Percentiles rank a stretch among this genome's conserved stretches.
phyloP scores from a whole-genome alignment of 345 rosid species.

The Alliaria petiolata region DNA sequence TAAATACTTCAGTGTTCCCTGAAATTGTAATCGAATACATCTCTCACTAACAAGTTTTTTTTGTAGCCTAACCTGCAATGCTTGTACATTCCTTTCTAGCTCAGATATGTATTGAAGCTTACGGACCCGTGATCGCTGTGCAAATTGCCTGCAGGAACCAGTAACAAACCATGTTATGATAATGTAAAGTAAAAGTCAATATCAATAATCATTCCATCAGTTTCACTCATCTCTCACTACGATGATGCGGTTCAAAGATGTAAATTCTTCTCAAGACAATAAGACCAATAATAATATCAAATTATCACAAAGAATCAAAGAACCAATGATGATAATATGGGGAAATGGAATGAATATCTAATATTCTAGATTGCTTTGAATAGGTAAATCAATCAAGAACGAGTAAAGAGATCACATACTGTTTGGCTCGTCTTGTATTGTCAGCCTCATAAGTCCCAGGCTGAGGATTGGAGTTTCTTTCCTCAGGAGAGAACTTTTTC shows the following conservation, averaged over 20 bases:
- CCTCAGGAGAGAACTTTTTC: constrained; percentile 53
- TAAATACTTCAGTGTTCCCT: background rate
- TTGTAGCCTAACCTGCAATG: constrained; percentile 72
- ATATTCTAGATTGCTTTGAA: background rate
- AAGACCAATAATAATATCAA: background rate
- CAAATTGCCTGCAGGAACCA: constrained; percentile 76
- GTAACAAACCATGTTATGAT: constrained; percentile 19
- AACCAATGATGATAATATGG: background rate
- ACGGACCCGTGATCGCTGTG: constrained; percentile 96
- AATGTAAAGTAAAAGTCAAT: background rate
- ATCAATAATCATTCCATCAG: background rate
- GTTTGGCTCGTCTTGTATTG: constrained; percentile 73
- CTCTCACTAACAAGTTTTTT: background rate
- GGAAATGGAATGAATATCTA: background rate
- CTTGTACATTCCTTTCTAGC: constrained; percentile 93
- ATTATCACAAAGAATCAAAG: background rate
- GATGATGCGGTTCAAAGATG: background rate
- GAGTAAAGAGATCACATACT: constrained; percentile 51
- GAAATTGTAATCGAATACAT: background rate
- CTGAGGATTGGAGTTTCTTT: constrained; percentile 41
- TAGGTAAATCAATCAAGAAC: constrained; percentile 1
- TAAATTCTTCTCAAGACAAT: background rate
- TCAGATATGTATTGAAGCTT: constrained; percentile 99
- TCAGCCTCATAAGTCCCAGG: constrained; percentile 56
- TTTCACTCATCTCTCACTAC: background rate